These are phyloP conservation scores for Fusarium globosum DNA, from an alignment of 2,329 filamentous ascomycete genomes.

Conservation along the genomic window DNA sequence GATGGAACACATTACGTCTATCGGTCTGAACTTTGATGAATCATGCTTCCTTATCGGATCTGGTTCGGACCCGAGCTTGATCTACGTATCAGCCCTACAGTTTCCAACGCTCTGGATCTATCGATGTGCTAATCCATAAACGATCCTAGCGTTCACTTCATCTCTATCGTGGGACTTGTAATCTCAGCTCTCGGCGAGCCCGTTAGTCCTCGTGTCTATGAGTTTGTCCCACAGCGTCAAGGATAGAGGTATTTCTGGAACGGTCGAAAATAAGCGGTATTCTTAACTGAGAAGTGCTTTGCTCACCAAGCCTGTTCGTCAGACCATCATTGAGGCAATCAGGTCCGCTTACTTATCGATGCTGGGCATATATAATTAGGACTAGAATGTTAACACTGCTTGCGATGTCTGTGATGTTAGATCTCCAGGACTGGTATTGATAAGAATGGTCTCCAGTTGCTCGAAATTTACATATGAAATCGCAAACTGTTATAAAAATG, in stretches of 20 bases:
- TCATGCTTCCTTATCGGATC: not conserved
- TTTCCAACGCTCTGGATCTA: not conserved
- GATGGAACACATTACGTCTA: not conserved
- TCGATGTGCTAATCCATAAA: not conserved
- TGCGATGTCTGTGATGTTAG: not conserved
- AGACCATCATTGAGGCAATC: not conserved
- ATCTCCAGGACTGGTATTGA: not conserved
- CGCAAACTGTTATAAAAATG: not conserved
- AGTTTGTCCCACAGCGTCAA: not conserved
- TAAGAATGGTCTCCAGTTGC: no score
- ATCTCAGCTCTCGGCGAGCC: slow-evolving; percentile 17
- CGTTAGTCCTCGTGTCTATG: not conserved
- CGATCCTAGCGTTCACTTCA: slow-evolving; percentile 1
- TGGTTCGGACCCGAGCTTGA: slow-evolving; percentile 11
- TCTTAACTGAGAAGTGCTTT: not conserved
- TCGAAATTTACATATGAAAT: not conserved
- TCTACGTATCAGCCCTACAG: slow-evolving; percentile 26
- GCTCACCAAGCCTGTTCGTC: not conserved
- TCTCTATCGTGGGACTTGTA: not conserved
- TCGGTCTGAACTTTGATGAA: not conserved
- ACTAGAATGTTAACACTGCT: not conserved
- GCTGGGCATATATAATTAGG: not conserved
- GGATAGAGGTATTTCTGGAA: not conserved
- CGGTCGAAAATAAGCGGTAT: not conserved
- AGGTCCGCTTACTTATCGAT: not conserved